Conservation (phyloP, 2,329 filamentous ascomycete species). For the Berkeleyomyces rouxiae region DNA sequence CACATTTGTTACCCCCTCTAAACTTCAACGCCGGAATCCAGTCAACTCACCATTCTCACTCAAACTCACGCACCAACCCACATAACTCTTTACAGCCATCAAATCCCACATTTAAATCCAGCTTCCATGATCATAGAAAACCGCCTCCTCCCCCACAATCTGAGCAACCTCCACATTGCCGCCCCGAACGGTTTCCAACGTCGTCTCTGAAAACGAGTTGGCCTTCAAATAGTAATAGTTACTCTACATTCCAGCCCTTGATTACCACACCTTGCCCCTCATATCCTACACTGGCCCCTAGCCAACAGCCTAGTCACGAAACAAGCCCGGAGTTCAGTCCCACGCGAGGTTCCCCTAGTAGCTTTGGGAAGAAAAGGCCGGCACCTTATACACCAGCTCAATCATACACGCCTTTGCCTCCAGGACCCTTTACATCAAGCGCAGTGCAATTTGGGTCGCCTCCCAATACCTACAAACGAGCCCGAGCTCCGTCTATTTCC, state of each 20-base stretch:
- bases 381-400: constrained; percentile 6
- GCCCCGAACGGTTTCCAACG: background rate
- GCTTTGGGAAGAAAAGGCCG: background rate
- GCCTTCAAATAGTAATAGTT: background rate
- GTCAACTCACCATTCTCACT: no score
- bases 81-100: no score
- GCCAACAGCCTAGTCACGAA: background rate
- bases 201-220: background rate
- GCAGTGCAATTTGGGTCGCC: background rate
- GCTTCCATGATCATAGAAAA: background rate
- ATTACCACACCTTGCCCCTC: background rate
- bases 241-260: background rate
- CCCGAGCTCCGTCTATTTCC: background rate
- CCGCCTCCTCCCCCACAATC: background rate
- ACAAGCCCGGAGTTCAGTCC: background rate
- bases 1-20: no score
- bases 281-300: background rate
- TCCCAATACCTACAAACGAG: background rate
- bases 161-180: background rate
- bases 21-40: no score
- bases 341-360: background rate
- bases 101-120: background rate
- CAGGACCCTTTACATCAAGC: background rate
- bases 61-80: no score
- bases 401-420: constrained; percentile 2